A percentile compares a stretch with the other conserved stretches of the same genome.
Conservation (phyloP, 2,329 filamentous ascomycete species). For the Penicillium sp. region DNA sequence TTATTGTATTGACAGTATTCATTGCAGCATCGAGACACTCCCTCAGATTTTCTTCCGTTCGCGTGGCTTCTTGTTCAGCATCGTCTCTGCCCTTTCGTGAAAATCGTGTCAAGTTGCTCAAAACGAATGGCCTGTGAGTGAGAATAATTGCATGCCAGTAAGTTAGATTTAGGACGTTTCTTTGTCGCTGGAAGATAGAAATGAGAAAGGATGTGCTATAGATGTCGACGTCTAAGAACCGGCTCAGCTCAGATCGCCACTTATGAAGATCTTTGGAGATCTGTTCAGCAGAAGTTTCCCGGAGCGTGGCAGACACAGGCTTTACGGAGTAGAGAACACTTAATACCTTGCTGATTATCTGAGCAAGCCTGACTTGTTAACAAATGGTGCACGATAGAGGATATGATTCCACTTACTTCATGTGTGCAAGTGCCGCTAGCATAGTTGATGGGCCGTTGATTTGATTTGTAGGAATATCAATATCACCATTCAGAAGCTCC, state of each 20-base stretch:
- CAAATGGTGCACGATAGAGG: background rate
- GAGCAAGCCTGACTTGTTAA: constrained; percentile 2
- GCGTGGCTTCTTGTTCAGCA: background rate
- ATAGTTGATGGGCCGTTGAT: background rate
- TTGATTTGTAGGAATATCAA: background rate
- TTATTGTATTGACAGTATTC: constrained; percentile 3
- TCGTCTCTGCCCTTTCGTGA: background rate
- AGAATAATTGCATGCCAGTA: constrained; percentile 52
- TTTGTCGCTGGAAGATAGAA: constrained; percentile 48
- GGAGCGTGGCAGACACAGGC: constrained; percentile 3
- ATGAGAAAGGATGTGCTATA: constrained; percentile 37
- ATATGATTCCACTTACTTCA: background rate
- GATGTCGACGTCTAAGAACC: constrained; percentile 40
- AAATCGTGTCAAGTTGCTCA: background rate
- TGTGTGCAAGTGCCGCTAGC: background rate
- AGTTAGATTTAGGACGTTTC: constrained; percentile 48
- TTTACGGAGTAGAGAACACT: constrained; percentile 9
- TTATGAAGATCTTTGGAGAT: constrained; percentile 37
- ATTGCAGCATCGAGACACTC: constrained; percentile 7
- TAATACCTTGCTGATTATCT: constrained; percentile 4
- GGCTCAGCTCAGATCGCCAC: constrained; percentile 42
- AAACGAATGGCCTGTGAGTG: constrained; percentile 43
- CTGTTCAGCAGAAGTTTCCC: constrained; percentile 30
- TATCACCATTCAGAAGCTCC: background rate
- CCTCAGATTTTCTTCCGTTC: background rate